Evolutionary conservation across 345 rosid genomes (phyloP).

Genomic region (Bruguiera gymnorhiza): DNA sequence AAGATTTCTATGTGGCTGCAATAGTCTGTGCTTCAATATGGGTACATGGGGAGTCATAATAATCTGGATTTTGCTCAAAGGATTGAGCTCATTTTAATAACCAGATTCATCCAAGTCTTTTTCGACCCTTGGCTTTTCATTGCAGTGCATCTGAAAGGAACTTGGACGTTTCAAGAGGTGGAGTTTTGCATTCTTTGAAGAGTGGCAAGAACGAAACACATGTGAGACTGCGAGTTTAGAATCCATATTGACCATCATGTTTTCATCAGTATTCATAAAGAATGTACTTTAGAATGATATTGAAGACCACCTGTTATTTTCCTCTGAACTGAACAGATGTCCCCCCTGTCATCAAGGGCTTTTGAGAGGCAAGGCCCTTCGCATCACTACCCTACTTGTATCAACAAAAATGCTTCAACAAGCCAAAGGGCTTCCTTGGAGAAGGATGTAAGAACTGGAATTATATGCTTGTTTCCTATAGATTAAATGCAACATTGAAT

Average conservation of each 20-base stretch:
- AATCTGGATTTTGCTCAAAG: neutral
- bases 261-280: neutral
- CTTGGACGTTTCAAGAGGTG: slow-evolving; percentile 31
- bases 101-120: slow-evolving; percentile 8
- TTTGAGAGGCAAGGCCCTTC: slow-evolving; percentile 45
- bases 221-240: slow-evolving; percentile 34
- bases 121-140: slow-evolving; percentile 14
- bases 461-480: slow-evolving; percentile 4
- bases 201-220: slow-evolving; percentile 36
- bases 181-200: slow-evolving; percentile 26
- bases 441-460: slow-evolving; percentile 60
- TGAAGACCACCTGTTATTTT: slow-evolving; percentile 1
- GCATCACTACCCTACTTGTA: slow-evolving; percentile 23
- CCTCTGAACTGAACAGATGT: slow-evolving; percentile 36
- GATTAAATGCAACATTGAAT: neutral
- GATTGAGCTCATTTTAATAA: neutral
- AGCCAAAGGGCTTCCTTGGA: slow-evolving; percentile 67
- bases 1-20: too few relatives aligned
- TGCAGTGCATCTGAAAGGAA: slow-evolving; percentile 72
- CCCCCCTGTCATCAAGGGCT: slow-evolving; percentile 35
- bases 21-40: neutral
- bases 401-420: slow-evolving; percentile 28
- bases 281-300: neutral
- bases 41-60: neutral
- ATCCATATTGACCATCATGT: slow-evolving; percentile 7